Evolutionary conservation across 257 asterid species (phyloP), one percentile per base, ranked within the genome.

Genomic region (Solanum habrochaites): DNA sequence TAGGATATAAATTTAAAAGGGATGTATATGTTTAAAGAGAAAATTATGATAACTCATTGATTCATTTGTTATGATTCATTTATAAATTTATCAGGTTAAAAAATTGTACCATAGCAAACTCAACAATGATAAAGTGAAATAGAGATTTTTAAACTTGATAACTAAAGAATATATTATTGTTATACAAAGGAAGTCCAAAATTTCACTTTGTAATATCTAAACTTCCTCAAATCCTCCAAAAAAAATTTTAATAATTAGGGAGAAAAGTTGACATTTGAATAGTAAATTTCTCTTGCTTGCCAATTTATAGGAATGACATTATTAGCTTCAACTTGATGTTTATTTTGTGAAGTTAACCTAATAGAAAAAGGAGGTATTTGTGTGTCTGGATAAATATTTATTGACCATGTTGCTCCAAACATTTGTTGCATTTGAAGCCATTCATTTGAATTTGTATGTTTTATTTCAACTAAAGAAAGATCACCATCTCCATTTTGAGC

Each of bases 401-500:
- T 10, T 6, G 25, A 87, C 88, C 88, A 87, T 47, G 85, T 56
- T 6, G 89, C 88, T 11, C 91, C 92, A 70, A 71, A 88, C 15
- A 47, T 47, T 73, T 87, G 83, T 67, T 85, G 67, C 92, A 90
- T 87, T 2, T 87, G 62, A 58, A 85, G 60, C 87, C 87, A 86
- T 16, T 16, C n/a, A 7, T 18, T 31, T 10, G 87, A 80, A 15
- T 81, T 45, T 8, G 82, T 16, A 9, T 88, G 47, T 39, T 43
- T 31, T 9, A 88, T 40, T n/a, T 60, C 87, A 13, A 86, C 85
- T 0, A 35, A 82, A 18, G 60, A 45, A 39, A 90, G 49, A 4
- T 69, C 86, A n/a, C 90, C 91, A 82, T 88, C 90, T 49, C 87
- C 85, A 67, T 74, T 75, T 60, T 71, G 85, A 70, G 71, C 70